Evolutionary conservation across 768 basidiomycete species (phyloP), one percentile per base, ranked within the genome.

Genomic region (Macrolepiota fuliginosa): DNA sequence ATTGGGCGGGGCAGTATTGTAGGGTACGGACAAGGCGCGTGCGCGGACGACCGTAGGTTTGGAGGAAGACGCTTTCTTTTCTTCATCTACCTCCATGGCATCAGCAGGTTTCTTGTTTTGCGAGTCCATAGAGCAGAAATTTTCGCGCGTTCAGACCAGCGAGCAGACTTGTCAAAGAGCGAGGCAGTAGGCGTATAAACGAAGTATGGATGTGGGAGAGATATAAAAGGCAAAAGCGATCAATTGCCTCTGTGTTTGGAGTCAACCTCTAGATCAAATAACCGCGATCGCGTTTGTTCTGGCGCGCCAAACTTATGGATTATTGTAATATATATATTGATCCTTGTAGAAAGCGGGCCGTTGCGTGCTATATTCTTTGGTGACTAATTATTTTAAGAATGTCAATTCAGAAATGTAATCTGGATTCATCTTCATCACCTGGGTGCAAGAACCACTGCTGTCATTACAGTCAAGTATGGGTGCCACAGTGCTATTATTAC

Each of bases 21-120:
- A 67, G 13, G 82, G 81, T 12, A 81, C 70, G 19, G 82, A 83
- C 17, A 73, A 72, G 50, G 82, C 78, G 46, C 82, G 78, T 51
- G 76, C 75, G 53, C 60, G 68, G 17, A 39, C 19, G 39, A 27
- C 22, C 42, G 45, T 54, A 40, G 25, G 19, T 19, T 32, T 22
- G 24, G 45, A 35, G 24, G 49, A 39, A 17, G 56, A 7, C n/a
- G 24, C 35, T 17, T 49, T 45, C 17, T 24, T 49, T 25, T 39
- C 25, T 45, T 47, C 56, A 36, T 66, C 65, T 29, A 64, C 56
- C 51, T 65, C 65, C 65, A 66, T 66, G 47, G 57, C 63, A 49
- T 63, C 56, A 17, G 50, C 22, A 17, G 61, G 53, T 42, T 54
- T 22, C 25, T 27, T 53, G 19, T n/a, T 3, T 24, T 53, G 51